These are phyloP conservation scores for Coemansia sp. DNA, from an alignment of 192 early-diverging fungal species.

Conservation along the genomic window DNA sequence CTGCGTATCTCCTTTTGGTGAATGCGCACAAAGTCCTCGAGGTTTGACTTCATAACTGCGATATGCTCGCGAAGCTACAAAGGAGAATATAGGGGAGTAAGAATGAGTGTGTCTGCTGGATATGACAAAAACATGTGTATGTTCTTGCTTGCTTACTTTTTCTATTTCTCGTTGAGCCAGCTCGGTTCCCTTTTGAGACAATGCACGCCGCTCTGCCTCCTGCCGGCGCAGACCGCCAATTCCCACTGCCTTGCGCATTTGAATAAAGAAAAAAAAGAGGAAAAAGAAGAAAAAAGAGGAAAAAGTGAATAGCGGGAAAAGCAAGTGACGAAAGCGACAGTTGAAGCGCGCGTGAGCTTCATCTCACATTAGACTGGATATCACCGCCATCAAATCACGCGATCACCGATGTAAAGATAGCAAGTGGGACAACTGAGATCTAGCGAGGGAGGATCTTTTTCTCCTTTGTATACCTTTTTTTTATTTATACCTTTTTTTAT, in stretches of 20 bases:
- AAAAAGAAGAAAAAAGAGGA: not conserved
- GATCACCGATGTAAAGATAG: too few species aligned
- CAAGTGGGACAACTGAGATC: too few species aligned
- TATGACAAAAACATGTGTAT: not conserved
- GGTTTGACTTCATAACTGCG: constrained; percentile 73
- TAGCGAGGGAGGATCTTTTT: not conserved
- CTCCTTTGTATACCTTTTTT: not conserved
- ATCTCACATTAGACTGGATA: too few species aligned
- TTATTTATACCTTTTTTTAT: not conserved
- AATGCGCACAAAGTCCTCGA: constrained; percentile 85
- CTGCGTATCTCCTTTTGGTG: constrained; percentile 88
- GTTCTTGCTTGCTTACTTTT: constrained; percentile 34
- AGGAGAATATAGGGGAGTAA: not conserved
- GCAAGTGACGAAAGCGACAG: not conserved
- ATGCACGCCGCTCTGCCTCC: constrained; percentile 50
- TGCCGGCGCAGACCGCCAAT: constrained; percentile 60
- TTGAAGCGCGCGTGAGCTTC: too few species aligned
- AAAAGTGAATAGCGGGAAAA: not conserved
- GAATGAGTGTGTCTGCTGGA: not conserved
- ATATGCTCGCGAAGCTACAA: constrained; percentile 69
- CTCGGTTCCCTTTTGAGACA: constrained; percentile 46
- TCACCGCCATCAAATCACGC: not conserved
- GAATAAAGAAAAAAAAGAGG: not conserved
- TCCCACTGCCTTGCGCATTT: constrained; percentile 55
- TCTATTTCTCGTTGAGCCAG: constrained; percentile 55